Base-by-base conservation (phyloP, 306 rosid species). In the Trifolium pratense region DNA sequence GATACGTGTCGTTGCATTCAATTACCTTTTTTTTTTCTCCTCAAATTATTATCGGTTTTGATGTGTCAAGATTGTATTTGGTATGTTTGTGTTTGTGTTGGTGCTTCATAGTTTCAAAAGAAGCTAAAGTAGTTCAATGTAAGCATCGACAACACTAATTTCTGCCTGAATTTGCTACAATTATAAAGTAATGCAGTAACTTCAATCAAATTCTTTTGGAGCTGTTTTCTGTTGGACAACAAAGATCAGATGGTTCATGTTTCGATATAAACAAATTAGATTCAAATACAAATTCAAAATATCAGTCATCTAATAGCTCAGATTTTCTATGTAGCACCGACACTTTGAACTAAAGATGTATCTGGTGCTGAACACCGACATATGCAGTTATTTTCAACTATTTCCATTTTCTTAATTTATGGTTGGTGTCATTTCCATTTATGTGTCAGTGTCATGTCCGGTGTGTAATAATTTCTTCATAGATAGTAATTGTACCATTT, bases 121-220 rank as follows among this genome's bases (percentile, higher is more conserved):
- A 69, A 78, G 53, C n/a, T 42, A 42, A 42, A 43, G 6, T 43
- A 12, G n/a, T 48, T 48, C 55, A 48, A 15, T 48, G 21, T n/a
- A 48, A n/a, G 55, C 16, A n/a, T 48, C 1, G 0, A 1, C 10
- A 15, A n/a, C 55, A 6, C 10, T 48, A 48, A n/a, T 21, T 21
- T 48, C 21, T 16, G 18, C 21, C 16, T 48, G 21, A 48, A 48
- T n/a, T 6, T n/a, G 55, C 21, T 48, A 9, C 55, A 2, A 6
- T 48, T n/a, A n/a, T 6, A 48, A 48, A 48, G 7, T n/a, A 48
- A n/a, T 48, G 55, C 20, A 5, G 20, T 48, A 17, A 59, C 20
- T 59, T 32, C 9, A 26, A 59, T 29, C 65, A 59, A 3, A 4
- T 26, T 26, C 14, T 26, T 29, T 26, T 59, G 10, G 1, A 59